These are phyloP conservation scores for Vachellia pachyceras DNA, from an alignment of 306 rosid species.

Conservation along the genomic window DNA sequence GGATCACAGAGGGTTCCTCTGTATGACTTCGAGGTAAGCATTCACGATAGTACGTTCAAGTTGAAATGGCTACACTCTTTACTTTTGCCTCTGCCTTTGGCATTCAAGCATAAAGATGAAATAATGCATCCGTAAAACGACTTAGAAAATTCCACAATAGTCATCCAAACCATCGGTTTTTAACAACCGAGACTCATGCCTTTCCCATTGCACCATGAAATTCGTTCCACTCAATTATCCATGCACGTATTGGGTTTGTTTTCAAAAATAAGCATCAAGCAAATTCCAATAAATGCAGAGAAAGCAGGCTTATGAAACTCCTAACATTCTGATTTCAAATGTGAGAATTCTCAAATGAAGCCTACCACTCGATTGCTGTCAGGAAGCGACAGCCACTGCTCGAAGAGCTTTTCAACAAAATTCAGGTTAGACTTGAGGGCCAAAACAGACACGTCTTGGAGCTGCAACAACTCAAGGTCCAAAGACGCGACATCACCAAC, in stretches of 20 bases:
- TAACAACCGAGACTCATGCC: constrained; percentile 10
- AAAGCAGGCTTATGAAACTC: constrained; percentile 26
- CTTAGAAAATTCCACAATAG: not conserved
- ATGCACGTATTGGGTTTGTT: not conserved
- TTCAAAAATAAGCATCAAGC: not conserved
- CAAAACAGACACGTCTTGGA: constrained; percentile 77
- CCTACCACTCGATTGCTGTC: constrained; percentile 85
- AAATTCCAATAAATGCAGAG: not conserved
- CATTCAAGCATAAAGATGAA: constrained; percentile 11
- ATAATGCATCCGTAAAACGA: constrained; percentile 28
- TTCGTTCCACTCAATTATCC: constrained; percentile 13
- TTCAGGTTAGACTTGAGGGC: constrained; percentile 77
- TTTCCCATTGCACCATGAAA: constrained; percentile 6
- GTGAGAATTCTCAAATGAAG: constrained; percentile 12
- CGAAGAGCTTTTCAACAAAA: constrained; percentile 79
- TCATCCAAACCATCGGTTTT: constrained; percentile 15
- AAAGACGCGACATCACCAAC: constrained; percentile 77
- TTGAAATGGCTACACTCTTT: constrained; percentile 18
- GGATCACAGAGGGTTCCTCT: not conserved
- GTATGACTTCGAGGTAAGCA: not conserved
- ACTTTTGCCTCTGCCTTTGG: constrained; percentile 1
- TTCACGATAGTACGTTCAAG: not conserved
- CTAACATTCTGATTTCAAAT: constrained; percentile 22
- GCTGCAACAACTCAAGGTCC: constrained; percentile 92
- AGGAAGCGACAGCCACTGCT: constrained; percentile 93